These are phyloP conservation scores for Tardiomyces depauwii DNA, from an alignment of 1,139 yeast species.

Conservation along the genomic window DNA sequence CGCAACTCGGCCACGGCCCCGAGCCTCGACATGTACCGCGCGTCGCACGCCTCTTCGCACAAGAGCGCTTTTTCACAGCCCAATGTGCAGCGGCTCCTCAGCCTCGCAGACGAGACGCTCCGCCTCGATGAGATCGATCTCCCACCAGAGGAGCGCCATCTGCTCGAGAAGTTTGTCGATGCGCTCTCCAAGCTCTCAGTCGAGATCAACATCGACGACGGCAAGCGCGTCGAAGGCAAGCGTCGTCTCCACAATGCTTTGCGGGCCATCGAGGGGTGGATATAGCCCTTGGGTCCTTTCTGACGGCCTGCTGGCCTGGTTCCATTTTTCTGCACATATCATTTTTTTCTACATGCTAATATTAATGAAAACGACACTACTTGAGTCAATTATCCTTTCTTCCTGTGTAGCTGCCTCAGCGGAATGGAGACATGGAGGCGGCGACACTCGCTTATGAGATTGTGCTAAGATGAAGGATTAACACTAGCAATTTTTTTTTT, in stretches of 20 bases:
- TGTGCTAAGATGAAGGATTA: no score
- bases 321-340: constrained; percentile 3
- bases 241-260: constrained; percentile 69
- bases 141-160: constrained; percentile 64
- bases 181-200: constrained; percentile 75
- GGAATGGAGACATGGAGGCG: no score
- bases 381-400: no score
- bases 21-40: no score
- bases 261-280: constrained; percentile 74
- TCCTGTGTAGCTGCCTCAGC: no score
- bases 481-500: no score
- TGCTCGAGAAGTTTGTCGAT: constrained; percentile 76
- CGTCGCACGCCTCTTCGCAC: not conserved
- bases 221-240: constrained; percentile 71
- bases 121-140: constrained; percentile 67
- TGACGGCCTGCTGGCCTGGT: no score
- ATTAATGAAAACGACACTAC: no score
- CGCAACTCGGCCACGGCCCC: no score
- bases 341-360: not conserved
- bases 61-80: constrained; percentile 15
- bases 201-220: constrained; percentile 79
- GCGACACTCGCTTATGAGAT: no score
- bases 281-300: constrained; percentile 14
- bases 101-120: constrained; percentile 15
- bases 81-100: constrained; percentile 17